Evolutionary conservation across 1,284 basidiomycete genomes (phyloP).

Genomic region (Cystobasidiaceae sp.): DNA sequence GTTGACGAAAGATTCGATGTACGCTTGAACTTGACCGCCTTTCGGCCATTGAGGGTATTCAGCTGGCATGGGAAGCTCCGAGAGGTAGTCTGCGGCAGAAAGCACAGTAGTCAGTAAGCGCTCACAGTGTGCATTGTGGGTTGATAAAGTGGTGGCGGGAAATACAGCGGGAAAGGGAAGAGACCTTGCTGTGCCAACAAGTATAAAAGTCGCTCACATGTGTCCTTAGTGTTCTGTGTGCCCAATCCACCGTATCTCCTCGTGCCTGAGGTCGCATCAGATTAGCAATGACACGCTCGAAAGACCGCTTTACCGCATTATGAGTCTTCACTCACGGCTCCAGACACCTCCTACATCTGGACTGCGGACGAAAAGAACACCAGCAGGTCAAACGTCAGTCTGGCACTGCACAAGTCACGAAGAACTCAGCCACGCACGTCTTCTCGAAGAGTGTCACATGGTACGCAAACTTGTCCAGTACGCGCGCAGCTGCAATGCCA

Average conservation of each 20-base stretch:
- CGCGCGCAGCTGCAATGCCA: conserved; percentile 24
- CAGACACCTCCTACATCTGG: conserved; percentile 31
- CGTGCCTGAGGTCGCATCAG: conserved; percentile 36
- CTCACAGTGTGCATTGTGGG: background rate
- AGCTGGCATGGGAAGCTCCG: conserved; percentile 41
- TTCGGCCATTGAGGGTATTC: conserved; percentile 41
- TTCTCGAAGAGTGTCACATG: conserved; percentile 24
- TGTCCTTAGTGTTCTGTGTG: conserved; percentile 42
- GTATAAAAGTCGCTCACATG: no score
- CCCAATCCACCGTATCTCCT: conserved; percentile 40
- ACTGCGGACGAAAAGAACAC: no score
- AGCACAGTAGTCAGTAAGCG: background rate
- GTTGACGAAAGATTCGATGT: conserved; percentile 23
- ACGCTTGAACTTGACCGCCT: conserved; percentile 41
- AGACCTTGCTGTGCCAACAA: background rate
- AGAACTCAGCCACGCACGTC: conserved; percentile 15
- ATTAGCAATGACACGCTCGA: no score
- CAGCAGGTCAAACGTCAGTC: no score
- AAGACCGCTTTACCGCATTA: no score
- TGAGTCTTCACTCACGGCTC: conserved; percentile 4
- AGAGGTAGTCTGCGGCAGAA: conserved; percentile 33
- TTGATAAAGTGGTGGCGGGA: background rate
- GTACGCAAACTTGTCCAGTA: conserved; percentile 25
- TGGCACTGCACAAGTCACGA: no score
- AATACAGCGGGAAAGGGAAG: no score